Evolutionary conservation across 2,329 filamentous ascomycete species (phyloP).

Genomic region (Aspergillus bombycis): DNA sequence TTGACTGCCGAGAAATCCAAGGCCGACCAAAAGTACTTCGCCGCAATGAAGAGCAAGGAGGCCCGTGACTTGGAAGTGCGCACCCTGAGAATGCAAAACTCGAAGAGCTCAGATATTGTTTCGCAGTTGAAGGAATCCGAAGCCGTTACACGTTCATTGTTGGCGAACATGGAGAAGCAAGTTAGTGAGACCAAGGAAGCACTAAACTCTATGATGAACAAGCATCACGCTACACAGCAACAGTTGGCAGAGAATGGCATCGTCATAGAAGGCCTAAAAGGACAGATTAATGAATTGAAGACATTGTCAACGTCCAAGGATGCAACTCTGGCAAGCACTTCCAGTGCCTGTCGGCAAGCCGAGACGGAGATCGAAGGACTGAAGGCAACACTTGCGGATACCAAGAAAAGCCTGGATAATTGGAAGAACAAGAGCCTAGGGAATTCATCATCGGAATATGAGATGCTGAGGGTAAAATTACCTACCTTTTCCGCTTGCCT

Average conservation of each 20-base stretch:
- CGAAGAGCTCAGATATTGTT: conserved; percentile 91
- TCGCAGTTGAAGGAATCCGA: conserved; percentile 91
- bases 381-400: conserved; percentile 74
- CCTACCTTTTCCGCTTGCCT: not conserved
- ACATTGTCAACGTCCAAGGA: conserved; percentile 77
- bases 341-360: conserved; percentile 61
- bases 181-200: conserved; percentile 79
- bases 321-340: conserved; percentile 65
- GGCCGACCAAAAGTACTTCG: conserved; percentile 97
- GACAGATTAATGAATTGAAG: conserved; percentile 76
- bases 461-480: conserved; percentile 78
- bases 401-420: conserved; percentile 79
- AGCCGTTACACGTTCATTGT: conserved; percentile 70
- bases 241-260: conserved; percentile 71
- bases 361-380: conserved; percentile 78
- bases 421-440: conserved; percentile 83
- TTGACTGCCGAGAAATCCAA: conserved; percentile 89
- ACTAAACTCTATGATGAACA: conserved; percentile 68
- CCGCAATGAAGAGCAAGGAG: conserved; percentile 91
- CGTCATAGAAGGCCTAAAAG: conserved; percentile 70
- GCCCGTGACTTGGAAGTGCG: conserved; percentile 79
- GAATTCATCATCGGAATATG: conserved; percentile 80
- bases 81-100: conserved; percentile 77
- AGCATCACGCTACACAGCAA: conserved; percentile 76
- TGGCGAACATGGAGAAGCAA: conserved; percentile 89